Base-by-base conservation (phyloP, 1,284 basidiomycete species). In the Pascua sp. region DNA sequence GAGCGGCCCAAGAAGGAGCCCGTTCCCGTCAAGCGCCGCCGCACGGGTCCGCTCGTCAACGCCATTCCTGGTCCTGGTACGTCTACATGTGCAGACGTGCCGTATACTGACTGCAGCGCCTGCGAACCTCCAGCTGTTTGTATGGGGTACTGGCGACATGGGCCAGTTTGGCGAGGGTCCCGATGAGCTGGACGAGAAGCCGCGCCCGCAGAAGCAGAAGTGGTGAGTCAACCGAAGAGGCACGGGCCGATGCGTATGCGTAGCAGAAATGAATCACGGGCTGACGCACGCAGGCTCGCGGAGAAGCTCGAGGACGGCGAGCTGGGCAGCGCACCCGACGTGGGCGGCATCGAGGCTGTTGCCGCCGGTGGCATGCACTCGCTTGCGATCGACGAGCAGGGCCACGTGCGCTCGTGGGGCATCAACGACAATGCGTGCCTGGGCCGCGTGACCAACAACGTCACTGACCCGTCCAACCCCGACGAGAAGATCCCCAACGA, bases 391-490 rank as follows among this genome's bases (percentile, higher is more conserved):
- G 91, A 94, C 71, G 88, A 90, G 69, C 84, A 83, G 59, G 91
- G 91, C 63, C 85, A 85, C 48, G 80, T 90, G 18, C 89, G 88
- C 84, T 87, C 89, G 10, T 93, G 88, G 78, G 92, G 92, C 47
- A 86, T 91, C 62, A 96, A 97, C 73, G 93, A 97, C 72, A 88
- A 91, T 67, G 92, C 90, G 52, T 89, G 90, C 42, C 83, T 97
- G 32, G 93, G 94, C n/a, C 84, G 91, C 57, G 75, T 84, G 58
- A 93, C 90, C 2, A 79, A 82, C 51, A 83, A 87, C 55, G 81
- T 89, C 42, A 83, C 86, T 10, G 85, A 91, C 69, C 47, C 76
- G 9, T 62, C 64, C 32, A 82, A 86, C 50, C 82, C 84, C 8
- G 82, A 78, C 11, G 71, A 81, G 47, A 81, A 81, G 59, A 75